Base-by-base conservation (phyloP, 257 asterid genomes). In the Primulina tabacum region DNA sequence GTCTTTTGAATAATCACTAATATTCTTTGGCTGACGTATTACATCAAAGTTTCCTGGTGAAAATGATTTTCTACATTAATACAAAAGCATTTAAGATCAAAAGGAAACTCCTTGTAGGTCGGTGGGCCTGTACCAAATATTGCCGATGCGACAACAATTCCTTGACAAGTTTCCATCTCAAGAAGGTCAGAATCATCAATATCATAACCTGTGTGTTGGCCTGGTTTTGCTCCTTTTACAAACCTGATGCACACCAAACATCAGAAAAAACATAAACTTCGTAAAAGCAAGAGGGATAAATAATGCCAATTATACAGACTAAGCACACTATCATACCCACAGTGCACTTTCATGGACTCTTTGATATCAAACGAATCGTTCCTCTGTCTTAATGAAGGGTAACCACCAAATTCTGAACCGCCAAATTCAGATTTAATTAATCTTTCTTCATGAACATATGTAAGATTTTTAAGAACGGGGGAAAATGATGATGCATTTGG, bases 361-460 rank as follows among this genome's bases (percentile, higher is more conserved):
- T 75, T 75, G 67, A 80, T 66, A 40, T 83, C 73, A 76, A 80
- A 83, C 20, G 85, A 83, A 69, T 83, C 88, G 26, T 67, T 74
- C 64, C 85, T 67, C 82, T 83, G 83, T 20, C 40, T 68, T 65
- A 83, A 53, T 21, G 80, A 73, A 71, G 85, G 88, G 74, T 80
- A 83, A 17, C 85, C 83, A 60, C 83, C 88, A 34, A 83, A 83
- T 11, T 80, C 83, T 16, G 88, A 83, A 78, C 88, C 85, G 67
- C 88, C 88, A 71, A 83, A 83, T 72, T 83, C 88, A 14, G 76
- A 69, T 69, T 65, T 80, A 53, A 76, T 78, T 59, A 67, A 73
- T 57, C 71, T 80, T 64, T 83, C 83, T 78, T 83, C 82, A 30
- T 76, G 75, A 37, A 76, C 60, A 68, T 80, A 83, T 60, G 76